Conservation (phyloP, 306 rosid genomes). For the Corylus avellana region DNA sequence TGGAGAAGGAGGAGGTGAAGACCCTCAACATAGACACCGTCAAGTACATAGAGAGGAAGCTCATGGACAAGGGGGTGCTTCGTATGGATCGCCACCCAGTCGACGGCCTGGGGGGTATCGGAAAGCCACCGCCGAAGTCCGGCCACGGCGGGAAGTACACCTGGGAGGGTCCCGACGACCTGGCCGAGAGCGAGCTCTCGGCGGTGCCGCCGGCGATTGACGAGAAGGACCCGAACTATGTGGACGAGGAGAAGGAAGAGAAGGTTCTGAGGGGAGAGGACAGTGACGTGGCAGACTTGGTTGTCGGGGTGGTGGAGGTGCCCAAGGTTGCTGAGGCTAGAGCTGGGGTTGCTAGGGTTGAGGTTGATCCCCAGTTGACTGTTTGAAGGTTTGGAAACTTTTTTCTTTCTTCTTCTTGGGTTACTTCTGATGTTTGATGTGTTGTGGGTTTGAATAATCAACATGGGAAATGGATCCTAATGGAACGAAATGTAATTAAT, state of each 20-base stretch:
- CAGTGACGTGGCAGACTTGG: slow-evolving; percentile 32
- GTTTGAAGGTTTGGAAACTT: not conserved
- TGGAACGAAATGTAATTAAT: not conserved
- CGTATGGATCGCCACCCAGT: slow-evolving; percentile 74
- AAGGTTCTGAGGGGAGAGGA: slow-evolving; percentile 31
- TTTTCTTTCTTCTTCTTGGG: not conserved
- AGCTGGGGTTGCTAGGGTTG: slow-evolving; percentile 62
- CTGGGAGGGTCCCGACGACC: slow-evolving; percentile 73
- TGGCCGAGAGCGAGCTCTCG: slow-evolving; percentile 36
- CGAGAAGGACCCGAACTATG: slow-evolving; percentile 75
- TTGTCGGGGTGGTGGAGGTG: slow-evolving; percentile 65
- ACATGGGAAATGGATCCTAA: not conserved
- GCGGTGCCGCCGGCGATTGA: slow-evolving; percentile 70
- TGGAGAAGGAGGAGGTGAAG: slow-evolving; percentile 50
- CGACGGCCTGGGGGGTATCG: slow-evolving; percentile 50
- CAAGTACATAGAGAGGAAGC: slow-evolving; percentile 71
- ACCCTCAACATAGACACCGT: slow-evolving; percentile 63
- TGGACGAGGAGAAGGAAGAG: slow-evolving; percentile 57
- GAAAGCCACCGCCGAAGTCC: slow-evolving; percentile 54
- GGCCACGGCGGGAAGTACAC: slow-evolving; percentile 89
- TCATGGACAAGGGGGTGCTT: slow-evolving; percentile 57
- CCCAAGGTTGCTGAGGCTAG: slow-evolving; percentile 40
- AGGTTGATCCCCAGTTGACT: slow-evolving; percentile 59
- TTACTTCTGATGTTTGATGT: not conserved
- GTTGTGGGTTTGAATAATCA: not conserved